phyloP scores from a whole-genome alignment of 148 eudicot genomes.

The Spergularia marina region DNA sequence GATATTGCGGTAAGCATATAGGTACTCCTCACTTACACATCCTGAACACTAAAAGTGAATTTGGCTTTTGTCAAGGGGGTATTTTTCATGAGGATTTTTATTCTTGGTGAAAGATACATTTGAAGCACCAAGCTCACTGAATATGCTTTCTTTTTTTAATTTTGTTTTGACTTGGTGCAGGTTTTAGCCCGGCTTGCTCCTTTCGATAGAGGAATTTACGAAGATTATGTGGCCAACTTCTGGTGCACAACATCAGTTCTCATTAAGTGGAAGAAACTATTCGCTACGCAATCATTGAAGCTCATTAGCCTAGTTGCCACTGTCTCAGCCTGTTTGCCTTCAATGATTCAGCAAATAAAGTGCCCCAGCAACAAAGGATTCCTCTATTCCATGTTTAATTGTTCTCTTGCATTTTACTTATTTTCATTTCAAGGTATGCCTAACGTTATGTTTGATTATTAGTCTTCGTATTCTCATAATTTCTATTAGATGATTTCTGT shows the following conservation, averaged over 20 bases:
- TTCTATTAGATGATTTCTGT: background rate
- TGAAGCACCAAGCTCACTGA: background rate
- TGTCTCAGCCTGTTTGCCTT: constrained; percentile 65
- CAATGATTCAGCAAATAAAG: constrained; percentile 75
- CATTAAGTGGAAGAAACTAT: constrained; percentile 76
- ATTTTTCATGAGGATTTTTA: background rate
- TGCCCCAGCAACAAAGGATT: constrained; percentile 74
- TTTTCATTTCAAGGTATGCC: constrained; percentile 87
- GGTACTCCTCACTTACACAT: too few relatives aligned
- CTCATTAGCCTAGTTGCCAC: constrained; percentile 64
- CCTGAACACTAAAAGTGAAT: too few relatives aligned
- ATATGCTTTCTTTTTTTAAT: background rate
- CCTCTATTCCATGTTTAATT: constrained; percentile 65
- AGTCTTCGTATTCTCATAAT: background rate
- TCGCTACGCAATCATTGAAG: constrained; percentile 51
- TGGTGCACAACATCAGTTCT: constrained; percentile 85
- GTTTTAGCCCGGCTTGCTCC: constrained; percentile 93
- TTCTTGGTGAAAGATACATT: background rate
- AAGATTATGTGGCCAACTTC: constrained; percentile 93
- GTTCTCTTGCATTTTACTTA: constrained; percentile 78
- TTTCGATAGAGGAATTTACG: constrained; percentile 87
- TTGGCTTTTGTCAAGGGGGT: background rate
- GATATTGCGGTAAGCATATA: too few relatives aligned
- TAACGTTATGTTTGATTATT: background rate
- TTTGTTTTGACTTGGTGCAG: constrained; percentile 32